Percentiles rank a stretch among this genome's conserved stretches.
These are phyloP conservation scores for Artemisia annua DNA, from an alignment of 129 eudicot species.

Conservation along the genomic window DNA sequence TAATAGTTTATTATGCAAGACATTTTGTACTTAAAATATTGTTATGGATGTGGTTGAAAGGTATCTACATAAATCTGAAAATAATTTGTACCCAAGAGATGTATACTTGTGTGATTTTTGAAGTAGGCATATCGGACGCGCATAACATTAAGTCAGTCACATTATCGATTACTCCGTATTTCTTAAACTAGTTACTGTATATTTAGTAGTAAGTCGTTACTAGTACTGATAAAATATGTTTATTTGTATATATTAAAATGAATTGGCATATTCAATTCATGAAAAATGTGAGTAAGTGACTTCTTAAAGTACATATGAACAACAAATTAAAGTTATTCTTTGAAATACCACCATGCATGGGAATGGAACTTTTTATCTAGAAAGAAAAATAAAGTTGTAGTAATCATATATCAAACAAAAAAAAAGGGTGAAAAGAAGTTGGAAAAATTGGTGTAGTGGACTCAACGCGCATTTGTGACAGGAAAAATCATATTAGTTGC, in stretches of 20 bases:
- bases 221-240: too few species aligned
- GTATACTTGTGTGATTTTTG: too few species aligned
- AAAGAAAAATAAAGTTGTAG: not conserved
- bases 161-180: not conserved
- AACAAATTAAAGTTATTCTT: not conserved
- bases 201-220: too few species aligned
- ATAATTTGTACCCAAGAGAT: not conserved
- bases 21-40: too few species aligned
- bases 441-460: constrained; percentile 10
- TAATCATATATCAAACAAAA: not conserved
- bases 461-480: constrained; percentile 20
- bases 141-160: too few species aligned
- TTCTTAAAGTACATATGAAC: not conserved
- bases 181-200: not conserved
- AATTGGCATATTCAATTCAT: not conserved
- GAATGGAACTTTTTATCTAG: constrained; percentile 17
- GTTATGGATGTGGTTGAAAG: too few species aligned
- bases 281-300: not conserved
- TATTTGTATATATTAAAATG: too few species aligned
- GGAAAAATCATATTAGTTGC: not conserved
- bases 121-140: too few species aligned
- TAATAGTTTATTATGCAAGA: too few species aligned
- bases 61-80: not conserved
- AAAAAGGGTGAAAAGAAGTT: constrained; percentile 1
- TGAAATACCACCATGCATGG: constrained; percentile 9